Percentiles rank a stretch among this genome's conserved stretches.
These are phyloP conservation scores for Toxicodendron radicans DNA, from an alignment of 345 rosid genomes.

Conservation along the genomic window DNA sequence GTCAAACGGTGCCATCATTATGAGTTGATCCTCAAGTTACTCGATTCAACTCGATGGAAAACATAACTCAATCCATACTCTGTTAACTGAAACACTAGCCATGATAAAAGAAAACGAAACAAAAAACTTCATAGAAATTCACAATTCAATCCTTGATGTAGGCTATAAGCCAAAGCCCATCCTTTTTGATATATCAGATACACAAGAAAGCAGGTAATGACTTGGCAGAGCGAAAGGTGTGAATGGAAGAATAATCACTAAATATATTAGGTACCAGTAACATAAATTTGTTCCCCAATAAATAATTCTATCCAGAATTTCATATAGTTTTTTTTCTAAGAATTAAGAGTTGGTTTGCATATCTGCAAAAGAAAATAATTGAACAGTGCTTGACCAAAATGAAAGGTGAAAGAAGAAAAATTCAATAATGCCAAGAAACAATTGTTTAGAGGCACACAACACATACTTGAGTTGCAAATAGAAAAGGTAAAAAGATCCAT, in stretches of 20 bases:
- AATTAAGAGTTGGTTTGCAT: background rate
- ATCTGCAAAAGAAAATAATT: background rate
- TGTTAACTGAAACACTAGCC: too few species aligned
- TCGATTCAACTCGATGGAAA: background rate
- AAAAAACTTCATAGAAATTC: background rate
- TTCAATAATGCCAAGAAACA: background rate
- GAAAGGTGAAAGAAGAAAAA: background rate
- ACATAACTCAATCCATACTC: background rate
- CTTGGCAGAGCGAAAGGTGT: background rate
- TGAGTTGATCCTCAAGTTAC: too few species aligned
- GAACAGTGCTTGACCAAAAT: background rate
- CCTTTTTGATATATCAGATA: background rate
- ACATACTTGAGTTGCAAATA: background rate
- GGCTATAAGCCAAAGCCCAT: background rate
- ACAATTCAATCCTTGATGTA: background rate
- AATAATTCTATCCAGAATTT: background rate
- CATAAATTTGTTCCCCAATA: background rate
- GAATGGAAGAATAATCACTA: background rate
- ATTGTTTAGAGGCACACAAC: background rate
- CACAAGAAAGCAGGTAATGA: background rate
- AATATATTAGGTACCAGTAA: background rate
- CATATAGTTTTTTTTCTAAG: background rate
- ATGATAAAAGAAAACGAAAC: background rate
- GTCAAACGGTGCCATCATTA: background rate
- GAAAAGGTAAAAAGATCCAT: background rate